These are phyloP conservation scores for Phialophora macrospora DNA, from an alignment of 2,329 filamentous ascomycete species.

Conservation along the genomic window DNA sequence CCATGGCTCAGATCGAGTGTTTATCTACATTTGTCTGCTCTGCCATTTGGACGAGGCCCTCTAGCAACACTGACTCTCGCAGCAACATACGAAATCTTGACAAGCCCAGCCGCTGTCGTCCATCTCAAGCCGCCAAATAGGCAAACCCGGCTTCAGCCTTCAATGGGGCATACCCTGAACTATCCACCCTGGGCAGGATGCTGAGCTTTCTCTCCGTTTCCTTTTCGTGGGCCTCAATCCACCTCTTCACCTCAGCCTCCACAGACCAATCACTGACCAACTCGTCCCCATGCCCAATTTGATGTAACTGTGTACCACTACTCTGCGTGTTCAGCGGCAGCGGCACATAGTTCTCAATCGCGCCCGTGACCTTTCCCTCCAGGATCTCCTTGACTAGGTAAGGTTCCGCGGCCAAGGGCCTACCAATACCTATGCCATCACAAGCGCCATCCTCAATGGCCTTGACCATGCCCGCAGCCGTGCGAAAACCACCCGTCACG, in stretches of 20 bases:
- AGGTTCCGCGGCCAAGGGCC: slow-evolving; percentile 35
- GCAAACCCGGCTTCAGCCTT: slow-evolving; percentile 35
- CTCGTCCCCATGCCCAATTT: slow-evolving; percentile 31
- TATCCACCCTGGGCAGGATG: slow-evolving; percentile 42
- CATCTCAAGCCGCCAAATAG: slow-evolving; percentile 27
- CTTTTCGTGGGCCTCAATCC: slow-evolving; percentile 33
- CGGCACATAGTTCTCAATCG: slow-evolving; percentile 35
- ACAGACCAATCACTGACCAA: slow-evolving; percentile 37
- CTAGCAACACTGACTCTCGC: neutral
- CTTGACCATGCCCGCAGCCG: slow-evolving; percentile 34
- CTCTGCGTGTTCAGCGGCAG: slow-evolving; percentile 33
- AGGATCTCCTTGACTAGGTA: slow-evolving; percentile 34
- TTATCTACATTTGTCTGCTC: slow-evolving; percentile 7
- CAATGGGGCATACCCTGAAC: slow-evolving; percentile 44
- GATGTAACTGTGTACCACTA: slow-evolving; percentile 36
- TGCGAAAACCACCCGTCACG: slow-evolving; percentile 36
- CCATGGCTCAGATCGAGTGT: neutral
- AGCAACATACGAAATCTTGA: neutral
- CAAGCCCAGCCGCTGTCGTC: neutral
- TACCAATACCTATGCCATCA: slow-evolving; percentile 36
- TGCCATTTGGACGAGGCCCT: neutral
- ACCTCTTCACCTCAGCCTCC: slow-evolving; percentile 37
- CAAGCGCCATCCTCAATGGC: slow-evolving; percentile 28
- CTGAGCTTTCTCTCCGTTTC: slow-evolving; percentile 37
- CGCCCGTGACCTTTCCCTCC: slow-evolving; percentile 29